phyloP scores from a whole-genome alignment of 257 asterid genomes.

The Jasminum sambac region DNA sequence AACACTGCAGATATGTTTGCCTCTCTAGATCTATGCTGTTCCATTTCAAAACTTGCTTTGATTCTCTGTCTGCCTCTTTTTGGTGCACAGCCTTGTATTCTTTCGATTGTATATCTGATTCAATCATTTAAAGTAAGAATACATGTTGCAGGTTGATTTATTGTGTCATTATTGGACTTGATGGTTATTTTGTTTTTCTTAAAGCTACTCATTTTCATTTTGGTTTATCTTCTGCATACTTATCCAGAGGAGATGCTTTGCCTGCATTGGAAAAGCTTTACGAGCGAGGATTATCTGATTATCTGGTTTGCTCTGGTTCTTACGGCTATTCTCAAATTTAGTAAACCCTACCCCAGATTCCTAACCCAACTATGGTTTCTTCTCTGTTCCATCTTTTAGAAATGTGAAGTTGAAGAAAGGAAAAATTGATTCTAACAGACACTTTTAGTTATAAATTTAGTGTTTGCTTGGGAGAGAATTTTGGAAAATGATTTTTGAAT shows the following conservation, averaged over 20 bases:
- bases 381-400: neutral
- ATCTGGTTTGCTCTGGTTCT: conserved; percentile 60
- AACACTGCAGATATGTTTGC: too few species aligned
- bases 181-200: neutral
- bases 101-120: conserved; percentile 7
- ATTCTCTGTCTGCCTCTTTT: conserved; percentile 9
- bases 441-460: neutral
- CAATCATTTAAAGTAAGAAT: conserved; percentile 5
- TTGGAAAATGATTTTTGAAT: too few species aligned
- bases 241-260: conserved; percentile 66
- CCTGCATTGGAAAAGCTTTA: conserved; percentile 66
- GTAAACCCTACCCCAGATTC: neutral
- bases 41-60: conserved; percentile 2
- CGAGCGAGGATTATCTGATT: conserved; percentile 88
- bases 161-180: conserved; percentile 1
- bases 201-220: neutral
- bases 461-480: too few species aligned
- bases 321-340: conserved; percentile 10
- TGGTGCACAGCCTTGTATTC: neutral
- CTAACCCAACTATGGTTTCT: neutral
- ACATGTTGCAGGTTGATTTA: neutral
- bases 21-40: conserved; percentile 2
- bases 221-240: conserved; percentile 1
- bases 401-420: conserved; percentile 10
- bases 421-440: neutral